Base-by-base conservation (phyloP, 768 basidiomycete species). In the Tulasnella sp. region DNA sequence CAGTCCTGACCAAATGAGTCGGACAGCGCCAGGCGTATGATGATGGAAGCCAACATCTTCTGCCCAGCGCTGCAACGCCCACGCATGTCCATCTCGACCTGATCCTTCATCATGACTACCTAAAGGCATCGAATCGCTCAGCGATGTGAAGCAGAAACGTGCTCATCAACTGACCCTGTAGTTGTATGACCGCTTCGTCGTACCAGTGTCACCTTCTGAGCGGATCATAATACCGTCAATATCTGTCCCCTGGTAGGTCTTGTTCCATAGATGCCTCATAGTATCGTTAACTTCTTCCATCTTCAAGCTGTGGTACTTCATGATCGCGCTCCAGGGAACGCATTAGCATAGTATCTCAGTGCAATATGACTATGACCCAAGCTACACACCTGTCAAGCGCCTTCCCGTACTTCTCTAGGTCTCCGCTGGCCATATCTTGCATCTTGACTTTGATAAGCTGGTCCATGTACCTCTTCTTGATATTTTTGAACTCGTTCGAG, bases 221-320 rank as follows among this genome's bases (percentile, higher is more conserved):
- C 84, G 79, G 67, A 99, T 94, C 70, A 86, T 86, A 67, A 99
- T 98, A 11, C 89, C 91, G 68, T 99, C 96, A 68, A 99, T 98
- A 72, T 99, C 94, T 60, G 93, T 97, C 65, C 94, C 94, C 70
- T 98, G 94, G 71, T 99, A 99, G 0, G 93, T 98, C 73, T 92
- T 94, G 69, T 92, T 94, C 96, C 96, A 99, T 2, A 98, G 70
- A 67, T 96, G 91, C 49, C 85, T 85, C 82, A 98, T 94, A 12
- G 85, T 93, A 66, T 96, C 92, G 67, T 99, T 99, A 66, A 99
- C 92, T 75, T 99, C 96, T 70, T 93, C 91, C 96, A 98, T 96
- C 73, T 99, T 99, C 65, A 96, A 77, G 12, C 83, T 75, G 67
- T 99, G 96, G 67, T 97, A 99, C 71, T 90, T 91, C 90, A 99